Percentiles rank a stretch among this genome's conserved stretches.
Conservation (phyloP, 2,329 filamentous ascomycete species). For the Monosporascus ibericus region DNA sequence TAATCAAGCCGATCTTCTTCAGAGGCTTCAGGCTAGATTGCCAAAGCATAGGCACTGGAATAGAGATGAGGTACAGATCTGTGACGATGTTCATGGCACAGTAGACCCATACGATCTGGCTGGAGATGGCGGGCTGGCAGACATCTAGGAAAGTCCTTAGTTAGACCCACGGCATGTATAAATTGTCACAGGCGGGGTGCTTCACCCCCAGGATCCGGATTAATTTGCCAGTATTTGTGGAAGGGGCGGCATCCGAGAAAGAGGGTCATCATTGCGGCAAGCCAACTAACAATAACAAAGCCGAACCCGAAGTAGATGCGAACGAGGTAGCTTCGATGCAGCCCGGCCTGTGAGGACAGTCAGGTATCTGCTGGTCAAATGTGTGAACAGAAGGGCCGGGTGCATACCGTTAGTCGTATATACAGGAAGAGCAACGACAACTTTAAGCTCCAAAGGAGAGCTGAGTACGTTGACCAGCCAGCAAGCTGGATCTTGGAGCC, state of each 20-base stretch:
- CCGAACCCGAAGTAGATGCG: conserved; percentile 41
- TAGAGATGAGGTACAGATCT: conserved; percentile 54
- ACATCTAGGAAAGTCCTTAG: conserved; percentile 21
- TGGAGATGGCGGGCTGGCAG: conserved; percentile 42
- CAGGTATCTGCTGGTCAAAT: neutral
- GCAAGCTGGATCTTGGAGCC: conserved; percentile 47
- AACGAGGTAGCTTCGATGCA: conserved; percentile 33
- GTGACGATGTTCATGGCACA: conserved; percentile 48
- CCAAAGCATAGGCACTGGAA: conserved; percentile 48
- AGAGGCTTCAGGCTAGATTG: conserved; percentile 26
- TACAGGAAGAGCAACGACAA: conserved; percentile 50
- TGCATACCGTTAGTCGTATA: conserved; percentile 36
- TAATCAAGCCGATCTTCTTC: conserved; percentile 31
- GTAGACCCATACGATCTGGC: conserved; percentile 40
- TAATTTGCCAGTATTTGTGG: conserved; percentile 47
- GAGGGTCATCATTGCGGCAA: conserved; percentile 35
- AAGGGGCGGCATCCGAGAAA: conserved; percentile 42
- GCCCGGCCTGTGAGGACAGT: conserved; percentile 26
- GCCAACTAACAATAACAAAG: conserved; percentile 37
- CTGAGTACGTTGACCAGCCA: conserved; percentile 48
- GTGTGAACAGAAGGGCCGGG: neutral
- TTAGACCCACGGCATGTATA: conserved; percentile 13
- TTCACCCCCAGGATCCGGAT: conserved; percentile 44
- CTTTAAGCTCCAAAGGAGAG: conserved; percentile 47
- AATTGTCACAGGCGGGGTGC: no score